These are phyloP conservation scores for Purshia tridentata DNA, from an alignment of 306 rosid species.

Conservation along the genomic window DNA sequence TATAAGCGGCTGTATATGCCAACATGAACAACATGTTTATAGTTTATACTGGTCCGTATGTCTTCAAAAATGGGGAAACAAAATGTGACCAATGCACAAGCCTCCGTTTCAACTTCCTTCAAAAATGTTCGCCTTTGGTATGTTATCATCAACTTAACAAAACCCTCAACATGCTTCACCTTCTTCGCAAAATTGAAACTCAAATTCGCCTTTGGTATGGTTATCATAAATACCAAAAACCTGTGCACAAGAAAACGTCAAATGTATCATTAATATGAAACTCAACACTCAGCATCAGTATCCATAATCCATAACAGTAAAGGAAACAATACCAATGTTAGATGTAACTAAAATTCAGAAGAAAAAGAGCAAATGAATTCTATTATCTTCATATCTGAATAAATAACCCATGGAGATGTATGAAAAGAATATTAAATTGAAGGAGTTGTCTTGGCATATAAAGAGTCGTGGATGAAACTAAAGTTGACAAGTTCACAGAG, in stretches of 20 bases:
- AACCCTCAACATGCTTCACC: not conserved
- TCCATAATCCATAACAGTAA: not conserved
- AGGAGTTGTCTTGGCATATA: not conserved
- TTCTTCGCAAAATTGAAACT: not conserved
- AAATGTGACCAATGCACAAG: not conserved
- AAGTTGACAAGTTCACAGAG: not conserved
- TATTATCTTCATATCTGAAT: not conserved
- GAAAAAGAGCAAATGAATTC: not conserved
- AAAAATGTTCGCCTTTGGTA: not conserved
- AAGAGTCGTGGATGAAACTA: not conserved
- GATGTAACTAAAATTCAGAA: not conserved
- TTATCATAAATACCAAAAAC: not conserved
- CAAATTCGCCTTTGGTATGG: no score
- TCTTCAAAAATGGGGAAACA: not conserved
- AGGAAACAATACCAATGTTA: not conserved
- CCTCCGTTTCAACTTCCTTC: not conserved
- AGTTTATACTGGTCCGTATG: not conserved
- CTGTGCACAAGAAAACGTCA: constrained; percentile 3
- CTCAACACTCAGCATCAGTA: not conserved
- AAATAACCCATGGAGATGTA: not conserved
- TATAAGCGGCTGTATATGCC: not conserved
- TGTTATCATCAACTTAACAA: not conserved
- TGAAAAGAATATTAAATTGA: not conserved
- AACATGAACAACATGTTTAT: not conserved
- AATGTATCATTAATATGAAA: not conserved